These are phyloP conservation scores for Catenaria anguillulae DNA, from an alignment of 371 early-diverging fungal genomes.

Conservation along the genomic window DNA sequence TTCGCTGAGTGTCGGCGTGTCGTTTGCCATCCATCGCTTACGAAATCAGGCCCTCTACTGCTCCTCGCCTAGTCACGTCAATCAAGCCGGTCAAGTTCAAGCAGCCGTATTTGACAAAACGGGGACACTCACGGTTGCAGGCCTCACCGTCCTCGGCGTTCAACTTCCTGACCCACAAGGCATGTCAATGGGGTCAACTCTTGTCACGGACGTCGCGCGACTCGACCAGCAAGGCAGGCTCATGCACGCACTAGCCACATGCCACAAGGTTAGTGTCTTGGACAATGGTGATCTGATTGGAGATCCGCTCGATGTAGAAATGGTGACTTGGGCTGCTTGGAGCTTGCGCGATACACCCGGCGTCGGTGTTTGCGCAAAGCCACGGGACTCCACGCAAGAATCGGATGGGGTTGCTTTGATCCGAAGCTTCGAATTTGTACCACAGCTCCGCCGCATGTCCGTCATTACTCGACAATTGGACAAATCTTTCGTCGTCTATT, in stretches of 20 bases:
- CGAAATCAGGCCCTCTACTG: constrained; percentile 77
- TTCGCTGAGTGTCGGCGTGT: constrained; percentile 90
- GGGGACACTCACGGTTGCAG: constrained; percentile 97
- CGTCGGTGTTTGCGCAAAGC: background rate
- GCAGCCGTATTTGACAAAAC: constrained; percentile 99
- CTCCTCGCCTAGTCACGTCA: constrained; percentile 88
- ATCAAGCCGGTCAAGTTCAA: constrained; percentile 89
- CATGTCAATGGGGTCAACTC: no score
- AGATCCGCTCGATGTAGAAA: constrained; percentile 95
- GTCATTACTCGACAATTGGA: constrained; percentile 42
- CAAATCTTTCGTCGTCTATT: constrained; percentile 66
- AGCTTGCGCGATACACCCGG: constrained; percentile 77
- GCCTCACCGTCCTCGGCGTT: constrained; percentile 89
- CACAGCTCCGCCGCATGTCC: constrained; percentile 83
- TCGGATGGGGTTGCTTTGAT: constrained; percentile 52
- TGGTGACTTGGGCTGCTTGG: constrained; percentile 94
- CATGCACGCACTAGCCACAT: constrained; percentile 83
- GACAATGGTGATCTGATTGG: constrained; percentile 77
- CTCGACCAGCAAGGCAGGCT: no score
- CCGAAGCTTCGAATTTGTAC: constrained; percentile 89
- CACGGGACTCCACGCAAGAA: background rate
- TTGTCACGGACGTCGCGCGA: no score
- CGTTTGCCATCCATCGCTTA: constrained; percentile 80
- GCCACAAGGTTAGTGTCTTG: constrained; percentile 90
- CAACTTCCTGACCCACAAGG: no score